A percentile compares a stretch with the other conserved stretches of the same genome.
These are phyloP conservation scores for Chlamydomonas incerta DNA, from an alignment of 139 green algal genomes.

Conservation along the genomic window DNA sequence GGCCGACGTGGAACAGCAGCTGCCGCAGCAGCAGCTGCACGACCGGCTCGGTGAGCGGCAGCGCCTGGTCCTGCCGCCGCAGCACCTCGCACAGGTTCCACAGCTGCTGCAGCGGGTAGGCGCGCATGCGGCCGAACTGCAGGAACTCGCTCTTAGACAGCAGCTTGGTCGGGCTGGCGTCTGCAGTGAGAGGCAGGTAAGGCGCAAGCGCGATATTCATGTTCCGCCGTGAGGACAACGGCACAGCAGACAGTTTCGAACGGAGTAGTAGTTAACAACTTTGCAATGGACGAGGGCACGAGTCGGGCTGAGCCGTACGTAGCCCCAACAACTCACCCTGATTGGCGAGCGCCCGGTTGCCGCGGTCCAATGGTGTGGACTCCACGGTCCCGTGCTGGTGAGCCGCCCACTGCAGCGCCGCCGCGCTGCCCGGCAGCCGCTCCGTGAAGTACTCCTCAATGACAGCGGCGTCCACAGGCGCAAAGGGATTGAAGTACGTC, in stretches of 20 bases:
- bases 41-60: slow-evolving; percentile 43
- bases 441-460: slow-evolving; percentile 51
- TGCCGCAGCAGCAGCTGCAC: slow-evolving; percentile 57
- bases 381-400: slow-evolving; percentile 12
- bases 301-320: no score
- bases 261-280: no score
- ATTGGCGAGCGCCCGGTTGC: slow-evolving; percentile 51
- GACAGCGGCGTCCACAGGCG: background rate
- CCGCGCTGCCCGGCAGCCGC: slow-evolving; percentile 7
- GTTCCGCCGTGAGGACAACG: no score
- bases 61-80: slow-evolving; percentile 10
- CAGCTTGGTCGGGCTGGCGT: background rate
- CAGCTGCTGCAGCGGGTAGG: slow-evolving; percentile 51
- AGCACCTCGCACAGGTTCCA: slow-evolving; percentile 41
- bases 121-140: slow-evolving; percentile 38
- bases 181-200: no score
- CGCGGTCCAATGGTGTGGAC: slow-evolving; percentile 30
- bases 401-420: slow-evolving; percentile 58
- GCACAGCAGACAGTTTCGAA: no score
- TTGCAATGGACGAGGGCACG: no score
- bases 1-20: slow-evolving; percentile 50
- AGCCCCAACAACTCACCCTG: slow-evolving; percentile 20
- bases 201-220: no score
- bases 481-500: slow-evolving; percentile 61
- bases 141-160: slow-evolving; percentile 53